Evolutionary conservation across 306 rosid species (phyloP), one percentile per base, ranked within the genome.

Genomic region (Senna tora): DNA sequence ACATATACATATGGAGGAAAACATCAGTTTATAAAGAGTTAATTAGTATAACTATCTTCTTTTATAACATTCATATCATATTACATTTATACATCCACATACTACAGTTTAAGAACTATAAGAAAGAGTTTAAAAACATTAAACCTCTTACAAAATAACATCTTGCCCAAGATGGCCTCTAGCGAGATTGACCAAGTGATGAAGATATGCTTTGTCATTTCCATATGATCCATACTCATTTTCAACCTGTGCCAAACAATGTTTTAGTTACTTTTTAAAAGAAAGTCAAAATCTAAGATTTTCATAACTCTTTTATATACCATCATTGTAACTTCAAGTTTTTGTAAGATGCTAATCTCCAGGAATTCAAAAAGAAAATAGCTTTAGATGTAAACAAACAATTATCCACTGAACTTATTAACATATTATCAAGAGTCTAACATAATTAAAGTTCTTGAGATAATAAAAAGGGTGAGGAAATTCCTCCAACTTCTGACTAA

Each of bases 221-320:
- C 97, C 98, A 68, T 82, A 93, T 11, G 96, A 93, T 75, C 98
- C 97, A 77, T 42, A 93, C 81, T 93, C 98, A 69, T 93, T 93
- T 83, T 93, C 98, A 85, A 93, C 77, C 97, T 94, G 96, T 64
- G 67, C 75, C 77, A 80, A 75, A 81, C 54, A 80, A 76, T 65
- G 61, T 67, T 42, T 34, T 9, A 56, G 16, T 76, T 36, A 33
- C 53, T 20, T 47, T 64, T 41, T 47, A 55, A 61, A 79, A 62
- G 39, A 75, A 79, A 46, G 56, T 11, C 41, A 47, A 58, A 54
- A 58, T 70, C 47, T 33, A 59, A 65, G 16, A 57, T 16, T 32
- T 25, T 14, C 53, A 52, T 36, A 57, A 69, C 57, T 53, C 74
- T 64, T 74, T 13, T 14, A 15, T 28, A 45, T 8, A 25, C 55